Percentiles rank a stretch among this genome's conserved stretches.
Conservation (phyloP, 768 basidiomycete species). For the Lentinula sp. region DNA sequence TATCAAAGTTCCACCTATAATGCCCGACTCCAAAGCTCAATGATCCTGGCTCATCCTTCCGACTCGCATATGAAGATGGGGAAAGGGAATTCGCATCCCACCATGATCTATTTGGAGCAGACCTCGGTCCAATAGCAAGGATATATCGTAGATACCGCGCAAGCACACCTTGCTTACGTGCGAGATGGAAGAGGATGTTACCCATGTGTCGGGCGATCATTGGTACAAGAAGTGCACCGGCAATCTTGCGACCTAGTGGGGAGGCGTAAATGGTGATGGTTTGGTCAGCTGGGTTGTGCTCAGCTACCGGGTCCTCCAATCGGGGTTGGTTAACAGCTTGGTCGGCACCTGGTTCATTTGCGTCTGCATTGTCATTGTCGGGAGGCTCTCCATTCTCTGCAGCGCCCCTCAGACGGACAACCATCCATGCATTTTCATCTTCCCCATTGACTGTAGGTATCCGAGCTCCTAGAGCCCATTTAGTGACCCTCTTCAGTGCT, state of each 20-base stretch:
- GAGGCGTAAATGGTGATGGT: slow-evolving; percentile 47
- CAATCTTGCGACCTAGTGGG: slow-evolving; percentile 60
- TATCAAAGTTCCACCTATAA: background rate
- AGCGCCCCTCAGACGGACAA: slow-evolving; percentile 21
- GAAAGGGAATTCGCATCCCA: background rate
- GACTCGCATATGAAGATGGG: background rate
- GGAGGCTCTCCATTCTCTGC: slow-evolving; percentile 15
- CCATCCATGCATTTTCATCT: slow-evolving; percentile 19
- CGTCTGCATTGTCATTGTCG: slow-evolving; percentile 14
- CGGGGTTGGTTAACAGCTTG: slow-evolving; percentile 11
- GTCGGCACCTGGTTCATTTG: slow-evolving; percentile 5
- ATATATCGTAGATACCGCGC: slow-evolving; percentile 19
- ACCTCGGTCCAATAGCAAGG: slow-evolving; percentile 19
- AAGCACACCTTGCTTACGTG: slow-evolving; percentile 28
- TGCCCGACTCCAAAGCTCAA: slow-evolving; percentile 1
- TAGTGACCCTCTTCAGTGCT: slow-evolving; percentile 32
- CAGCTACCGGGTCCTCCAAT: slow-evolving; percentile 14
- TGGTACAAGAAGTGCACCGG: slow-evolving; percentile 66
- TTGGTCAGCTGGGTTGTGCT: slow-evolving; percentile 23
- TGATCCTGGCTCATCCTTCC: slow-evolving; percentile 10
- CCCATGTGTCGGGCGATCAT: slow-evolving; percentile 66
- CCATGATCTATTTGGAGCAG: background rate
- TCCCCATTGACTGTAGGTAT: slow-evolving; percentile 15
- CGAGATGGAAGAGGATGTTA: slow-evolving; percentile 45
- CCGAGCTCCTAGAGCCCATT: slow-evolving; percentile 36